Percentiles rank a stretch among this genome's conserved stretches.
Conservation (phyloP, 2,329 filamentous ascomycete genomes). For the Ophiosphaerella herpotricha region DNA sequence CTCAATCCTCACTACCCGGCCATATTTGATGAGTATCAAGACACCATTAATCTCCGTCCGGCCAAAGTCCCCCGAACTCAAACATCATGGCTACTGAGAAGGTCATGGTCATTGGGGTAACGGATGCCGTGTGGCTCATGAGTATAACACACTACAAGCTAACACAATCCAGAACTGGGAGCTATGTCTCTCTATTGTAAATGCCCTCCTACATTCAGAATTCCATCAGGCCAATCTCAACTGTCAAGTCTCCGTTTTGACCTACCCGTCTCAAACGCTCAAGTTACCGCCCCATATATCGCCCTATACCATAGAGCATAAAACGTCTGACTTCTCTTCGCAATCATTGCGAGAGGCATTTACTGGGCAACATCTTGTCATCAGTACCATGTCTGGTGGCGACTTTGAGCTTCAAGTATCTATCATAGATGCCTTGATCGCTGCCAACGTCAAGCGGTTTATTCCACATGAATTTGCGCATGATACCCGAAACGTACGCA, state of each 20-base stretch:
- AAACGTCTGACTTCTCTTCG: slow-evolving; percentile 36
- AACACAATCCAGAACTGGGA: slow-evolving; percentile 26
- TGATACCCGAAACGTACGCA: slow-evolving; percentile 34
- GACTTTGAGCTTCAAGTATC: slow-evolving; percentile 27
- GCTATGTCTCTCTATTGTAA: slow-evolving; percentile 29
- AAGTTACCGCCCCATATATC: slow-evolving; percentile 20
- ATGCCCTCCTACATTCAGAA: slow-evolving; percentile 18
- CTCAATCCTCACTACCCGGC: too few relatives aligned
- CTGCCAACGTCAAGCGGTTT: slow-evolving; percentile 47
- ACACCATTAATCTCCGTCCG: background rate
- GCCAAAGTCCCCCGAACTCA: background rate
- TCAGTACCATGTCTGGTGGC: slow-evolving; percentile 40
- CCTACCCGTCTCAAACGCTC: slow-evolving; percentile 27
- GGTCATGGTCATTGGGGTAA: slow-evolving; percentile 34
- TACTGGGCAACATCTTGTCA: slow-evolving; percentile 44
- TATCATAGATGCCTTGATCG: slow-evolving; percentile 48
- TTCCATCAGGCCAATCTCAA: background rate
- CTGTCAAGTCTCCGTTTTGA: slow-evolving; percentile 30
- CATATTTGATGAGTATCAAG: too few relatives aligned
- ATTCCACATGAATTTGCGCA: slow-evolving; percentile 51
- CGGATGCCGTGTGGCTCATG: background rate
- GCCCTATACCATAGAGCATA: slow-evolving; percentile 17
- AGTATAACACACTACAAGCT: slow-evolving; percentile 1
- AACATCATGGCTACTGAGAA: slow-evolving; percentile 17
- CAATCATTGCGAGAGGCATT: slow-evolving; percentile 39